These are phyloP conservation scores for Entomortierella lignicola DNA, from an alignment of 192 early-diverging fungal genomes.

Conservation along the genomic window DNA sequence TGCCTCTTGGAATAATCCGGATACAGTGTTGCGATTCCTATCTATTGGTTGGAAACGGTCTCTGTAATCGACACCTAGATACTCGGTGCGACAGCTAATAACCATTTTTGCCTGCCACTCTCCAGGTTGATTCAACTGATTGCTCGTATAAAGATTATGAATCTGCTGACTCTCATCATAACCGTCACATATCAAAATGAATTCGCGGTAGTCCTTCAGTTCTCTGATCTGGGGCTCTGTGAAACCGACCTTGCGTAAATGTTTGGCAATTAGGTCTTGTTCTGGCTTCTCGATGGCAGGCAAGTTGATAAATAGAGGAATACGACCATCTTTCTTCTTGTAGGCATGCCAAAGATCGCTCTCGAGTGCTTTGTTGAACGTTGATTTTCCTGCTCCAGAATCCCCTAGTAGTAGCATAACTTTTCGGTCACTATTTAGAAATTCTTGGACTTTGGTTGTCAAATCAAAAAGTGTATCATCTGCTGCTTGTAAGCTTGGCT, in stretches of 20 bases:
- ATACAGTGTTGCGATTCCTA: not conserved
- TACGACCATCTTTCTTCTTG: not conserved
- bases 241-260: not conserved
- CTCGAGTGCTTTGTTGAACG: slow-evolving; percentile 15
- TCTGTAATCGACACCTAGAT: not conserved
- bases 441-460: not conserved
- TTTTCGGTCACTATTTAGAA: not conserved
- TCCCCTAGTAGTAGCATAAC: slow-evolving; percentile 12
- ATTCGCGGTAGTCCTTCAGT: not conserved
- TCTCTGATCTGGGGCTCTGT: not conserved
- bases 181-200: slow-evolving; percentile 2
- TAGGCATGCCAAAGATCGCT: slow-evolving; percentile 1
- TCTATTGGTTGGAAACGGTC: not conserved
- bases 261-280: slow-evolving; percentile 9
- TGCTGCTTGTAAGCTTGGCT: not conserved
- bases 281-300: slow-evolving; percentile 8
- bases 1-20: not conserved
- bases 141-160: not conserved
- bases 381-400: slow-evolving; percentile 18
- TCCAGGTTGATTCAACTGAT: not conserved
- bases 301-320: slow-evolving; percentile 13
- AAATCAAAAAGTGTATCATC: not conserved
- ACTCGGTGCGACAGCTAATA: slow-evolving; percentile 4
- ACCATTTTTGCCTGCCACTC: slow-evolving; percentile 3
- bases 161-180: slow-evolving; percentile 10